A percentile compares a stretch with the other conserved stretches of the same genome.
phyloP scores from a whole-genome alignment of 306 rosid species.

The Purshia tridentata region DNA sequence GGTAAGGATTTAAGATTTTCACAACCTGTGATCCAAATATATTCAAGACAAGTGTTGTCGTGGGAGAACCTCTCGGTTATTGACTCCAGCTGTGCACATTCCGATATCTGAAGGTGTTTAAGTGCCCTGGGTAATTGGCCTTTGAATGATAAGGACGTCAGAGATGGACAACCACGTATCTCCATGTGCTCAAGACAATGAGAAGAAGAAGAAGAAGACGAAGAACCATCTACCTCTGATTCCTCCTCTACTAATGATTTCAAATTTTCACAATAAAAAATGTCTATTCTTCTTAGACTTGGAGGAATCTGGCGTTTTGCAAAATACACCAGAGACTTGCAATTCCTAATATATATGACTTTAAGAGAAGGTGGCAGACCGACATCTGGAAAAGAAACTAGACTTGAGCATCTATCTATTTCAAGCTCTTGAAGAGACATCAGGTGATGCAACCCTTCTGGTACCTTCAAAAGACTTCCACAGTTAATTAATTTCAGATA shows the following conservation, averaged over 20 bases:
- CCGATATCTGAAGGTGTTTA: constrained; percentile 8
- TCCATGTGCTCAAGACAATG: neutral
- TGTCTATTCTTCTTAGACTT: neutral
- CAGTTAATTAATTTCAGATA: neutral
- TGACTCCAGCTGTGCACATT: constrained; percentile 15
- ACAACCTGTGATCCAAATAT: neutral
- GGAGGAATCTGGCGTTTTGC: neutral
- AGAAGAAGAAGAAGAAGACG: neutral
- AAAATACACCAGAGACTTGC: neutral
- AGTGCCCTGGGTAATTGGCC: constrained; percentile 18
- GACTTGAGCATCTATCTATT: neutral
- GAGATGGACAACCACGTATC: constrained; percentile 21
- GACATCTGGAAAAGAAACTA: neutral
- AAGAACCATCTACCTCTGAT: neutral
- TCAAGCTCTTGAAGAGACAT: neutral
- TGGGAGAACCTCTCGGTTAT: constrained; percentile 6
- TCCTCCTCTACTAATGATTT: neutral
- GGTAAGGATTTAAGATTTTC: constrained; percentile 15
- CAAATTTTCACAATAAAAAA: neutral
- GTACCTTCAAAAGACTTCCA: neutral
- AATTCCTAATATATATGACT: accelerated
- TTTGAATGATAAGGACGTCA: neutral
- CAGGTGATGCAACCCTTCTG: neutral
- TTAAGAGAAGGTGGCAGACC: neutral
- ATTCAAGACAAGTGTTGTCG: no score